phyloP scores from a whole-genome alignment of 2,329 filamentous ascomycete species.

The Ophiosphaerella herpotricha region DNA sequence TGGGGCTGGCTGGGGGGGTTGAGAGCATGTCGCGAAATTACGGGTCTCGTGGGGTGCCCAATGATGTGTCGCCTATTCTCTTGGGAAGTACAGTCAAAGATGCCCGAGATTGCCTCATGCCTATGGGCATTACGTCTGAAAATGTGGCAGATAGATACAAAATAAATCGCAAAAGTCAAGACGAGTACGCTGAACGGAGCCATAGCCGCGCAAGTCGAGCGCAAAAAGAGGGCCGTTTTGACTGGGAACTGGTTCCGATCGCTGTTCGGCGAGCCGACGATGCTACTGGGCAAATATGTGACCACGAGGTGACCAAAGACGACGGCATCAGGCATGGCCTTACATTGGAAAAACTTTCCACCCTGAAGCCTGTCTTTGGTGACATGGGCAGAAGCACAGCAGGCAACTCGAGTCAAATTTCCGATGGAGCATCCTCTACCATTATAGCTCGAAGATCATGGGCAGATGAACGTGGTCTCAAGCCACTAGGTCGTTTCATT shows the following conservation, averaged over 20 bases:
- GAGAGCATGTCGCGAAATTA: slow-evolving; percentile 93
- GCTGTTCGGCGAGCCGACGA: slow-evolving; percentile 74
- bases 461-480: slow-evolving; percentile 81
- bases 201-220: slow-evolving; percentile 84
- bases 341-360: slow-evolving; percentile 76
- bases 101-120: slow-evolving; percentile 81
- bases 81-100: slow-evolving; percentile 75
- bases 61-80: slow-evolving; percentile 75
- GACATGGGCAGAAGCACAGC: slow-evolving; percentile 90
- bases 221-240: slow-evolving; percentile 86
- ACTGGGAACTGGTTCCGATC: slow-evolving; percentile 92
- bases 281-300: slow-evolving; percentile 69
- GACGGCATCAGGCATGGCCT: slow-evolving; percentile 91
- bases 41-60: slow-evolving; percentile 70
- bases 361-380: slow-evolving; percentile 88
- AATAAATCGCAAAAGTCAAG: slow-evolving; percentile 77
- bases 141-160: slow-evolving; percentile 90
- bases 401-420: slow-evolving; percentile 81
- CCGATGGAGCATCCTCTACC: slow-evolving; percentile 87
- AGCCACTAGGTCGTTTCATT: slow-evolving; percentile 91
- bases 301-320: slow-evolving; percentile 78
- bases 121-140: slow-evolving; percentile 99
- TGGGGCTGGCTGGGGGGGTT: slow-evolving; percentile 84
- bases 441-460: slow-evolving; percentile 92
- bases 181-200: slow-evolving; percentile 83